These are phyloP conservation scores for Triadica sebifera DNA, from an alignment of 345 rosid species.

Conservation along the genomic window DNA sequence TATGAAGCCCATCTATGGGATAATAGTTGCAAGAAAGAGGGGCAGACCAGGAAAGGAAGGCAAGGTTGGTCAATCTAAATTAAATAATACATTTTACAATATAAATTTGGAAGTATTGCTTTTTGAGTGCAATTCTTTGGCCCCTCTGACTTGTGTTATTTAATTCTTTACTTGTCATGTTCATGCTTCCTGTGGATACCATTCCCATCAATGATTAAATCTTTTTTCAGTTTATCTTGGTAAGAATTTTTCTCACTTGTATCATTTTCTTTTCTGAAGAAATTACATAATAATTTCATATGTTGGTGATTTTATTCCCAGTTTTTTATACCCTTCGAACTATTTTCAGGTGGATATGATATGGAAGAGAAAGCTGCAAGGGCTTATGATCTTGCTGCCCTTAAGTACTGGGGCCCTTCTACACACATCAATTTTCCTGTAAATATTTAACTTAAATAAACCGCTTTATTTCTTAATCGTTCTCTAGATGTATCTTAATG, in stretches of 20 bases:
- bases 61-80: slow-evolving; percentile 55
- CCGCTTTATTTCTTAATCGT: not conserved
- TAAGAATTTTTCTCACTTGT: slow-evolving; percentile 27
- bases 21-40: slow-evolving; percentile 85
- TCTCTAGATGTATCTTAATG: not conserved
- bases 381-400: slow-evolving; percentile 84
- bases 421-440: slow-evolving; percentile 78
- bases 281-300: not conserved
- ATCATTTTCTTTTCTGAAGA: not conserved
- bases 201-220: slow-evolving; percentile 29
- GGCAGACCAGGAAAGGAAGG: slow-evolving; percentile 89
- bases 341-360: slow-evolving; percentile 65
- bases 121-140: slow-evolving; percentile 23
- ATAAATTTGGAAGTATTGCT: slow-evolving; percentile 26
- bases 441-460: not conserved
- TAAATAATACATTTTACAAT: slow-evolving; percentile 10
- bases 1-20: slow-evolving; percentile 93
- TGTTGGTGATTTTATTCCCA: not conserved
- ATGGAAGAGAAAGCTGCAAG: slow-evolving; percentile 87
- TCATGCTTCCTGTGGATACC: slow-evolving; percentile 34
- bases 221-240: slow-evolving; percentile 64
- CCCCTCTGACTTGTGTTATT: slow-evolving; percentile 33
- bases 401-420: slow-evolving; percentile 81
- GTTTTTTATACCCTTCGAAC: not conserved
- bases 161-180: slow-evolving; percentile 29